A percentile compares a stretch with the other conserved stretches of the same genome.
These are phyloP conservation scores for Kwoniella dendrophila DNA, from an alignment of 768 basidiomycete species.

Conservation along the genomic window DNA sequence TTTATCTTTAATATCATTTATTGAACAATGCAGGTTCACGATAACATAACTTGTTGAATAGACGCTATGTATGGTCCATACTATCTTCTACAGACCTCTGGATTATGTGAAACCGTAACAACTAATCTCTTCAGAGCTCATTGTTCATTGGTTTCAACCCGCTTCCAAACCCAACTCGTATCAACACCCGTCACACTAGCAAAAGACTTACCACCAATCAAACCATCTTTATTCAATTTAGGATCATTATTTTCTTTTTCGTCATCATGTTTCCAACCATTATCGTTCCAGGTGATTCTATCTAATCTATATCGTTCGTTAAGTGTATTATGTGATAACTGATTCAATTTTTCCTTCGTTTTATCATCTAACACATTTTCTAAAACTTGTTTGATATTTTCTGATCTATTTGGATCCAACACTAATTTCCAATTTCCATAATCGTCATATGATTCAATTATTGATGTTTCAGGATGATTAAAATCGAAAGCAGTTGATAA, in stretches of 20 bases:
- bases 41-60: no score
- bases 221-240: neutral
- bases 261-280: neutral
- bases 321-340: neutral
- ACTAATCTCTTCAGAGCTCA: no score
- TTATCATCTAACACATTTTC: constrained; percentile 4
- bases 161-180: neutral
- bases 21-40: no score
- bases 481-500: neutral
- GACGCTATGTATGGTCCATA: no score
- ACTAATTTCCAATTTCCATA: neutral
- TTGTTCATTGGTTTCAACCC: neutral
- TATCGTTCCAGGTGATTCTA: neutral
- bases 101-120: no score
- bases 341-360: neutral
- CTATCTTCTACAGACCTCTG: no score
- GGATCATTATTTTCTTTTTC: neutral
- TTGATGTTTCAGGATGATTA: neutral
- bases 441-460: neutral
- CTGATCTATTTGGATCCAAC: neutral
- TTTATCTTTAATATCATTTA: no score
- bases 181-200: neutral
- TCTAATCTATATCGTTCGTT: neutral
- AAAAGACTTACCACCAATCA: neutral
- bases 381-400: neutral